Evolutionary conservation across 768 basidiomycete genomes (phyloP), one percentile per base, ranked within the genome.

Genomic region (Suillus weaverae): DNA sequence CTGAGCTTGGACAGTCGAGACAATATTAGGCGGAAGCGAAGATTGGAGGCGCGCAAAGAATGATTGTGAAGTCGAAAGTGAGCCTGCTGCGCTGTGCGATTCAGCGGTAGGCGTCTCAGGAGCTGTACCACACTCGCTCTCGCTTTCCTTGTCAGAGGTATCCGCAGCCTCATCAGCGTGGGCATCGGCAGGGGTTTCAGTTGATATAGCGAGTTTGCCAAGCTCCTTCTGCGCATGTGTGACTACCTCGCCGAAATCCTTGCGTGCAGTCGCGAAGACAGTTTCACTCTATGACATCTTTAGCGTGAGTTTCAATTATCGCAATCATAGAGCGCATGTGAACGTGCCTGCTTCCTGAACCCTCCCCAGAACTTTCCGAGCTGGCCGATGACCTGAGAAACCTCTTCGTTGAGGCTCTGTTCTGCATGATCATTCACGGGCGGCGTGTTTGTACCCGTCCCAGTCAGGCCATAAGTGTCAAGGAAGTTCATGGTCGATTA

Each of bases 281-380:
- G 73, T 82, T 76, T 91, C 89, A 71, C 91, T 89, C 92, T 94
- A 64, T 8, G 50, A 48, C 70, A 55, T 66, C 16, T 56, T 32
- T 53, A 62, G 57, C 51, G 46, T 64, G 38, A 61, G 60, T 22
- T 44, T 53, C 22, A n/a, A 51, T 33, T 22, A 18, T 18, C 54
- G 44, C n/a, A 10, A 36, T 57, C 26, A 33, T 35, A 30, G 41
- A 57, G 51, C n/a, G 5, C 57, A 41, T 41, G 26, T 41, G 30
- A 59, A 71, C 86, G 68, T 69, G 88, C 94, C 88, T 95, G 94
- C 75, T 90, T 92, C 81, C 88, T 86, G 72, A 96, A 91, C 36
- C 93, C 91, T 53, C 94, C 94, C 95, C 95, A 97, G 73, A 95
- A 89, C 60, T 89, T 83, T 35, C 89, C 88, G 14, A 97, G 80